These are phyloP conservation scores for Stemphylium lycopersici DNA, from an alignment of 2,329 filamentous ascomycete species.

Conservation along the genomic window DNA sequence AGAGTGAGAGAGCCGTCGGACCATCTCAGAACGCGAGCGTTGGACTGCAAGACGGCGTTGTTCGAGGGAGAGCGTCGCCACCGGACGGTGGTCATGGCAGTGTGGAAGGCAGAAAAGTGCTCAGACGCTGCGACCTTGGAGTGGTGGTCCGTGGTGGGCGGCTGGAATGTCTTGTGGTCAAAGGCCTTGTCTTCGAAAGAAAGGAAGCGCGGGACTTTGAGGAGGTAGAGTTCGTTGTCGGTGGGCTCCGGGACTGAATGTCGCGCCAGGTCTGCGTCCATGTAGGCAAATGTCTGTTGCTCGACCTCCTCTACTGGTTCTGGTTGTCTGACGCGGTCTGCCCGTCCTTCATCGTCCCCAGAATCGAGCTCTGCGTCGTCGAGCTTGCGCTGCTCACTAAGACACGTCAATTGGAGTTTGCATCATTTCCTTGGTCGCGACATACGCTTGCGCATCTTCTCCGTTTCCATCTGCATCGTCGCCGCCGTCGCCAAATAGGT, in stretches of 20 bases:
- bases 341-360: constrained; percentile 66
- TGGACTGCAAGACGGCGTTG: constrained; percentile 72
- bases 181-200: constrained; percentile 72
- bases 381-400: constrained; percentile 54
- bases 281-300: constrained; percentile 62
- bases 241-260: constrained; percentile 74
- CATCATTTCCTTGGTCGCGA: constrained; percentile 41
- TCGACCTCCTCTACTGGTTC: constrained; percentile 58
- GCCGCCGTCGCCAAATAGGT: constrained; percentile 56
- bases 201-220: constrained; percentile 76
- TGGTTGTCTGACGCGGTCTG: constrained; percentile 61
- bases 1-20: constrained; percentile 79
- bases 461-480: constrained; percentile 1
- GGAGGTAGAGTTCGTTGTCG: constrained; percentile 73
- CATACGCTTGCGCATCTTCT: constrained; percentile 38
- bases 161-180: constrained; percentile 68
- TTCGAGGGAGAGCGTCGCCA: constrained; percentile 71
- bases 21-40: constrained; percentile 77
- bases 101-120: constrained; percentile 65
- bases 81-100: constrained; percentile 70
- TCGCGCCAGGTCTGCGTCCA: constrained; percentile 69
- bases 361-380: constrained; percentile 69
- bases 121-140: constrained; percentile 52
- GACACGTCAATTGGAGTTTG: constrained; percentile 20
- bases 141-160: constrained; percentile 65